phyloP scores from a whole-genome alignment of 2,329 filamentous ascomycete species.

The Cryphonectria parasitica region DNA sequence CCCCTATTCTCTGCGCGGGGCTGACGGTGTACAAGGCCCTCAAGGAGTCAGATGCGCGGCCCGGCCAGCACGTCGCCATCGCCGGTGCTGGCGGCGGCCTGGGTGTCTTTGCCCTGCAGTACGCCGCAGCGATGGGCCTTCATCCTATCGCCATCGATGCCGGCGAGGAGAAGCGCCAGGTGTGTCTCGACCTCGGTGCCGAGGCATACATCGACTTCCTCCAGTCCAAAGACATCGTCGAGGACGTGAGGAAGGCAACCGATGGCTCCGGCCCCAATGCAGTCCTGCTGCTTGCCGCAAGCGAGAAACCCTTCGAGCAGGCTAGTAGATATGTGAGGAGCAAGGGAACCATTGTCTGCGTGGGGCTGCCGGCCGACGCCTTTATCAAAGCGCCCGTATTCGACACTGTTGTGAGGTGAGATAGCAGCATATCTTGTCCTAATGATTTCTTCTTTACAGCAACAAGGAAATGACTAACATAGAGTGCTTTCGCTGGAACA shows the following conservation, averaged over 20 bases:
- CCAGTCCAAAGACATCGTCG: slow-evolving; percentile 74
- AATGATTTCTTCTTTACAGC: neutral
- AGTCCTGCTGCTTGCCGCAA: slow-evolving; percentile 82
- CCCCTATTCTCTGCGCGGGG: slow-evolving; percentile 73
- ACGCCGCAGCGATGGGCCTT: slow-evolving; percentile 88
- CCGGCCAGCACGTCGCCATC: slow-evolving; percentile 73
- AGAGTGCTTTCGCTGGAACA: slow-evolving; percentile 26
- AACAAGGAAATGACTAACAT: neutral
- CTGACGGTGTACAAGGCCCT: slow-evolving; percentile 78
- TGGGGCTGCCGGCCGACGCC: slow-evolving; percentile 82
- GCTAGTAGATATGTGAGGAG: slow-evolving; percentile 85
- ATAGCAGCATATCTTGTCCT: neutral
- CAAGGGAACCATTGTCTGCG: slow-evolving; percentile 81
- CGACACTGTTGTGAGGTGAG: slow-evolving; percentile 69
- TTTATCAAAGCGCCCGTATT: slow-evolving; percentile 85
- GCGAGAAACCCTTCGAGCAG: slow-evolving; percentile 94
- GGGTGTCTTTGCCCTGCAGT: slow-evolving; percentile 76
- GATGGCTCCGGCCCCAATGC: slow-evolving; percentile 86
- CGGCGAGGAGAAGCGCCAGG: slow-evolving; percentile 77
- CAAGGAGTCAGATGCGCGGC: slow-evolving; percentile 68
- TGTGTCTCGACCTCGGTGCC: slow-evolving; percentile 73
- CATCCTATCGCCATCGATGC: slow-evolving; percentile 80
- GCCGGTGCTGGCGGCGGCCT: slow-evolving; percentile 77
- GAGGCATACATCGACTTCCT: slow-evolving; percentile 78
- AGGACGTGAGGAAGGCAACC: slow-evolving; percentile 80